Conservation (phyloP, 2,329 filamentous ascomycete genomes). For the Arthrocladium fulminans region DNA sequence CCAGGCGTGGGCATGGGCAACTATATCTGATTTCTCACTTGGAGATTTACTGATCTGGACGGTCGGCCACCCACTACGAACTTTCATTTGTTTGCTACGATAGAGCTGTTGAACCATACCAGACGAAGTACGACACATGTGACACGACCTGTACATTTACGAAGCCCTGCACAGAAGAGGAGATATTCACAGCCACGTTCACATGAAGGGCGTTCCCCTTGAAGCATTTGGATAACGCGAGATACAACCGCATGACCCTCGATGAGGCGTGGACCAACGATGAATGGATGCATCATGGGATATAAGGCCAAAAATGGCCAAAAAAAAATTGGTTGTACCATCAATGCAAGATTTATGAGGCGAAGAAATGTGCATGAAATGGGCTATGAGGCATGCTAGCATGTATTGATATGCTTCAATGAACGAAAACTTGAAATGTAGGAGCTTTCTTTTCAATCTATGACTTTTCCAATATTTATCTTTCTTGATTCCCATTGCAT, state of each 20-base stretch:
- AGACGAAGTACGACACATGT: slow-evolving; percentile 7
- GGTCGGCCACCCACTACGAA: not conserved
- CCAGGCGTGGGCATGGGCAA: slow-evolving; percentile 5
- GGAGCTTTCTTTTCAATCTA: not conserved
- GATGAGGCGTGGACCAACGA: not conserved
- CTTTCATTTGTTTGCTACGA: slow-evolving; percentile 7
- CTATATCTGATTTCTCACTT: slow-evolving; percentile 1
- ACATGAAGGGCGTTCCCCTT: not conserved
- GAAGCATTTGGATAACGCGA: not conserved
- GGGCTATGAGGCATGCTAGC: not conserved
- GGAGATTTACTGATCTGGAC: not conserved
- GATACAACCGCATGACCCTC: not conserved
- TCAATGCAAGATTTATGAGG: slow-evolving; percentile 1
- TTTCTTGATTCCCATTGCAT: not conserved
- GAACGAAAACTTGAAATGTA: not conserved
- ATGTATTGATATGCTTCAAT: not conserved
- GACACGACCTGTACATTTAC: slow-evolving; percentile 8
- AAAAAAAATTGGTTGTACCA: slow-evolving; percentile 2
- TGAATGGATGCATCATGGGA: not conserved
- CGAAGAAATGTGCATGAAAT: not conserved
- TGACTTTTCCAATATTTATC: not conserved
- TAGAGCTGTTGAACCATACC: slow-evolving; percentile 7
- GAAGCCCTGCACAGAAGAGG: not conserved
- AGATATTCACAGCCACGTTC: not conserved
- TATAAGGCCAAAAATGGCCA: too few species aligned